phyloP scores from a whole-genome alignment of 805 yeast genomes.

The Saccharomyces eubayanus region DNA sequence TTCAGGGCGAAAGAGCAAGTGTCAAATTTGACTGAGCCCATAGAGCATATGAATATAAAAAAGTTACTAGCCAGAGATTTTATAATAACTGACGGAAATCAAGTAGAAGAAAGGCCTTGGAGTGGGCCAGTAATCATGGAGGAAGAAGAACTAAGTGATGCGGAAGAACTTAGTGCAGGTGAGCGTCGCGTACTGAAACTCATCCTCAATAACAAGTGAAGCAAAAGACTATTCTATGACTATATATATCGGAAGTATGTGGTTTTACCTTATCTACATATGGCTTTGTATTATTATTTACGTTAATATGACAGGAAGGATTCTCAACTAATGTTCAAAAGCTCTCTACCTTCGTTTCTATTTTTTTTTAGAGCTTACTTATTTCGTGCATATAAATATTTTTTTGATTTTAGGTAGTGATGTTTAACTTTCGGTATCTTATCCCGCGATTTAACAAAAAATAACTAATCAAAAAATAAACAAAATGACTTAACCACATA shows the following conservation, averaged over 20 bases:
- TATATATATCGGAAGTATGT: background rate
- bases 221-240: background rate
- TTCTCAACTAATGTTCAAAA: background rate
- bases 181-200: background rate
- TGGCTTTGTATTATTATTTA: background rate
- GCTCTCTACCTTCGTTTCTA: background rate
- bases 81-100: slow-evolving; percentile 17
- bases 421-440: background rate
- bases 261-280: background rate
- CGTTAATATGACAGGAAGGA: background rate
- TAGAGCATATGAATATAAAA: slow-evolving; percentile 8
- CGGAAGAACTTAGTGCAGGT: slow-evolving; percentile 14
- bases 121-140: slow-evolving; percentile 25
- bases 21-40: slow-evolving; percentile 1
- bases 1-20: slow-evolving; percentile 10
- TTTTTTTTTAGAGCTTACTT: background rate
- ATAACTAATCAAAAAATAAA: background rate
- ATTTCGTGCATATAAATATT: background rate
- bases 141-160: slow-evolving; percentile 28
- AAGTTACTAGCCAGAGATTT: slow-evolving; percentile 23
- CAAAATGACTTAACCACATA: background rate
- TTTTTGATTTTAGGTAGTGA: background rate
- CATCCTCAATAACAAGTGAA: background rate
- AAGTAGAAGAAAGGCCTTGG: slow-evolving; percentile 21
- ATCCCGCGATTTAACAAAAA: background rate